Percentiles rank a stretch among this genome's conserved stretches.
Conservation (phyloP, 768 basidiomycete species). For the Dacryopinax spathularia region DNA sequence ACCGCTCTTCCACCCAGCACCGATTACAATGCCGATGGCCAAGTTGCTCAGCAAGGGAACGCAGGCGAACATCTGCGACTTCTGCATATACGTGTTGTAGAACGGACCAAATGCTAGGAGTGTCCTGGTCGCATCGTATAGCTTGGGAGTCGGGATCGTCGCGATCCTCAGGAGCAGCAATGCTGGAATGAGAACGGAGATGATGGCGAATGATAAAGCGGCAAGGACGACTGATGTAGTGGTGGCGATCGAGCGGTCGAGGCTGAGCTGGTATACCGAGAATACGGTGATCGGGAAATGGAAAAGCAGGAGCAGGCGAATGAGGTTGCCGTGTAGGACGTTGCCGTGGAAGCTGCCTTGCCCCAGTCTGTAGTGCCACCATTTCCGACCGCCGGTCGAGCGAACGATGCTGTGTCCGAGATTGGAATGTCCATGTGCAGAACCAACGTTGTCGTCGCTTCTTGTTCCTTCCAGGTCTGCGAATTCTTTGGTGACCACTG, state of each 20-base stretch:
- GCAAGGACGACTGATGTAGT: constrained; percentile 60
- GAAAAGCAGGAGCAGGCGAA: constrained; percentile 80
- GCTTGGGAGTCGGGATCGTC: constrained; percentile 67
- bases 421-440: not conserved
- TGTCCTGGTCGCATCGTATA: constrained; percentile 90
- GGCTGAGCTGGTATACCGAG: constrained; percentile 72
- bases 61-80: constrained; percentile 76
- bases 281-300: constrained; percentile 91
- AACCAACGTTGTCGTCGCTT: not conserved
- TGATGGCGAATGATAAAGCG: constrained; percentile 59
- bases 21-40: constrained; percentile 68
- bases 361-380: constrained; percentile 25
- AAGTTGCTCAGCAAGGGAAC: constrained; percentile 72
- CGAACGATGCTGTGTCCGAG: not conserved
- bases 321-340: constrained; percentile 77
- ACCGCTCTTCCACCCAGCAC: constrained; percentile 78
- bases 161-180: constrained; percentile 65
- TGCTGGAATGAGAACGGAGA: constrained; percentile 65
- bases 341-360: constrained; percentile 68
- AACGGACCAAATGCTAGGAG: constrained; percentile 79
- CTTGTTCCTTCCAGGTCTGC: not conserved
- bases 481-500: not conserved
- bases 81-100: constrained; percentile 88
- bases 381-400: not conserved
- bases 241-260: constrained; percentile 37